phyloP scores from a whole-genome alignment of 192 early-diverging fungal genomes.

The Glomus cerebriforme region DNA sequence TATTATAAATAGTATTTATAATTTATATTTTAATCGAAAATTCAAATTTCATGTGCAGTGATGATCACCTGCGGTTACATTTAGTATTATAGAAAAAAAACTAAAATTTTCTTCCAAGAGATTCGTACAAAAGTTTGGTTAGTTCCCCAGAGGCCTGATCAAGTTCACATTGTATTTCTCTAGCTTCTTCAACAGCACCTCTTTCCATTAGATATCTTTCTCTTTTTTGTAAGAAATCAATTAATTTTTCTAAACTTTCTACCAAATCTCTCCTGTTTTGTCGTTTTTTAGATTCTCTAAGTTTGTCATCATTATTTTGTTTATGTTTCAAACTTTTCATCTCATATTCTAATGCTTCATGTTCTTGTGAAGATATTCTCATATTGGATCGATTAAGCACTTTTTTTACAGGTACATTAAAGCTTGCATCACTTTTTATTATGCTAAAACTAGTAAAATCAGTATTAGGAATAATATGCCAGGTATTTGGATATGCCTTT shows the following conservation, averaged over 20 bases:
- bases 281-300: background rate
- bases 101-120: background rate
- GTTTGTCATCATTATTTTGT: background rate
- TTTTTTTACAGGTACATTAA: background rate
- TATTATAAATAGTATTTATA: too few species aligned
- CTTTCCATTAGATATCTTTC: slow-evolving; percentile 28
- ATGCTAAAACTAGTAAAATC: slow-evolving; percentile 22
- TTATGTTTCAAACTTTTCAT: slow-evolving; percentile 13
- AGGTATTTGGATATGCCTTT: slow-evolving; percentile 25
- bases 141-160: slow-evolving; percentile 2
- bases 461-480: slow-evolving; percentile 22
- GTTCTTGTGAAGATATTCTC: background rate
- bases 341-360: slow-evolving; percentile 24
- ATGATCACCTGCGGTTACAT: too few species aligned
- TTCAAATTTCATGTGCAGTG: too few species aligned
- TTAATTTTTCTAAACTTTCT: slow-evolving; percentile 16
- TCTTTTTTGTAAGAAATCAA: slow-evolving; percentile 24
- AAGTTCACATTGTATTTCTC: slow-evolving; percentile 5
- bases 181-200: slow-evolving; percentile 17
- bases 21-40: too few species aligned
- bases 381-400: background rate
- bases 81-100: too few species aligned
- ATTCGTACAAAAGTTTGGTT: slow-evolving; percentile 18
- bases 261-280: slow-evolving; percentile 6
- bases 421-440: background rate